Conservation (phyloP, 2,329 filamentous ascomycete species). For the Trichoderma oligosporum region DNA sequence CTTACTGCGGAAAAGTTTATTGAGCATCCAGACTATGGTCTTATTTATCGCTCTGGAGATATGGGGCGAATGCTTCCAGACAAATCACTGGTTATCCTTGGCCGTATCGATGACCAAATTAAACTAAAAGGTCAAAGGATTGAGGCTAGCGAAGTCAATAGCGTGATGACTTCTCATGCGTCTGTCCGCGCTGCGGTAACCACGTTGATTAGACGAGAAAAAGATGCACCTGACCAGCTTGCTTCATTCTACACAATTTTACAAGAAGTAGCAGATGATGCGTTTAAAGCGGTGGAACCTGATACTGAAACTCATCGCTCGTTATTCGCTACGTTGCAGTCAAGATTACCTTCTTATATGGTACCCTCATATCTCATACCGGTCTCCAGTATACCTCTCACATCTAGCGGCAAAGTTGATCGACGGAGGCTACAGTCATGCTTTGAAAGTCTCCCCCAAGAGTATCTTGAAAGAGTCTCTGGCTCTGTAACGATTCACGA, state of each 20-base stretch:
- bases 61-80: conserved; percentile 74
- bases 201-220: conserved; percentile 48
- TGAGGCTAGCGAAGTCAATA: conserved; percentile 73
- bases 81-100: conserved; percentile 68
- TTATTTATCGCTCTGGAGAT: conserved; percentile 79
- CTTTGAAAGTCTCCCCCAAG: conserved; percentile 45
- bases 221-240: conserved; percentile 49
- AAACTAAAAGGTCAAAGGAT: conserved; percentile 79
- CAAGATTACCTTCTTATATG: conserved; percentile 70
- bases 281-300: conserved; percentile 39
- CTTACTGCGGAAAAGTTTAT: conserved; percentile 66
- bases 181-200: conserved; percentile 61
- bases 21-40: conserved; percentile 62
- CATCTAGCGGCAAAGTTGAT: conserved; percentile 71
- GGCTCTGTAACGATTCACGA: conserved; percentile 30
- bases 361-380: conserved; percentile 71
- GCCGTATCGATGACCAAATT: conserved; percentile 73
- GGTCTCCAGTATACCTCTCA: conserved; percentile 65
- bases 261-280: conserved; percentile 4
- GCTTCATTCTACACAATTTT: conserved; percentile 65
- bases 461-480: conserved; percentile 41
- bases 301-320: conserved; percentile 35
- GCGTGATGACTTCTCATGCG: conserved; percentile 50
- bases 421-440: conserved; percentile 47
- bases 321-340: conserved; percentile 54